Evolutionary conservation across 352 stramenopile species (phyloP).

Genomic region (Pythium scleroteichum): DNA sequence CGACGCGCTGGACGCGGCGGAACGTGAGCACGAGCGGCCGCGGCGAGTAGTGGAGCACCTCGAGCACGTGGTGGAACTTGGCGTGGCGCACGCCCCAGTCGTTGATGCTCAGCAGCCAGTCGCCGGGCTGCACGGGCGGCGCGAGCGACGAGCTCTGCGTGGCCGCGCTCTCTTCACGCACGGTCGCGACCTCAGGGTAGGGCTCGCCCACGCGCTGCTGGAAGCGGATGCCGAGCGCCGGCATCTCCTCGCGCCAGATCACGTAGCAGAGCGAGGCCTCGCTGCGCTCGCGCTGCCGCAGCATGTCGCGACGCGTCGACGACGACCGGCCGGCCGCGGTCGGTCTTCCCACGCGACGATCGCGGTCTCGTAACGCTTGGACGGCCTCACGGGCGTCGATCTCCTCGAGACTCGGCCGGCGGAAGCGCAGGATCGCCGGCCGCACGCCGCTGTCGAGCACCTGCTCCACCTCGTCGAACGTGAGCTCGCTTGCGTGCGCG

Average conservation of each 20-base stretch:
- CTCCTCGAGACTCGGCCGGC: slow-evolving; percentile 30
- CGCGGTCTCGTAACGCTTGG: not conserved
- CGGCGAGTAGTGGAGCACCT: slow-evolving; percentile 58
- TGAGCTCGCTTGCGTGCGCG: slow-evolving; percentile 33
- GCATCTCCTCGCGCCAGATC: slow-evolving; percentile 66
- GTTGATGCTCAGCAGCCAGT: slow-evolving; percentile 71
- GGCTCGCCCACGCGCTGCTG: slow-evolving; percentile 40
- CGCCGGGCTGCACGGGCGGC: slow-evolving; percentile 34
- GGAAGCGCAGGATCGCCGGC: slow-evolving; percentile 61
- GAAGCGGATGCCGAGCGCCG: slow-evolving; percentile 50
- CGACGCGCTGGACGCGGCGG: slow-evolving; percentile 23
- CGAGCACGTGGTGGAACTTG: slow-evolving; percentile 47
- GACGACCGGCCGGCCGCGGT: not conserved
- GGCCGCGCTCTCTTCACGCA: not conserved
- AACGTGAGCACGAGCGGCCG: slow-evolving; percentile 71
- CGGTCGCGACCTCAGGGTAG: slow-evolving; percentile 34
- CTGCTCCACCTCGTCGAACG: slow-evolving; percentile 45
- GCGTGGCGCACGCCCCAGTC: slow-evolving; percentile 52
- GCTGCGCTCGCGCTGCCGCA: slow-evolving; percentile 12
- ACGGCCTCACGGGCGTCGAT: not conserved
- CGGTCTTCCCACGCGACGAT: too few relatives aligned
- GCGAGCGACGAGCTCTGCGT: slow-evolving; percentile 21
- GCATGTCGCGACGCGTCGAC: slow-evolving; percentile 6
- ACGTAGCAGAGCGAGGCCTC: slow-evolving; percentile 62
- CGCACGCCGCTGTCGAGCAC: slow-evolving; percentile 63